Evolutionary conservation across 179 eudicot species (phyloP).

Genomic region (Sideroxylon spinosum): DNA sequence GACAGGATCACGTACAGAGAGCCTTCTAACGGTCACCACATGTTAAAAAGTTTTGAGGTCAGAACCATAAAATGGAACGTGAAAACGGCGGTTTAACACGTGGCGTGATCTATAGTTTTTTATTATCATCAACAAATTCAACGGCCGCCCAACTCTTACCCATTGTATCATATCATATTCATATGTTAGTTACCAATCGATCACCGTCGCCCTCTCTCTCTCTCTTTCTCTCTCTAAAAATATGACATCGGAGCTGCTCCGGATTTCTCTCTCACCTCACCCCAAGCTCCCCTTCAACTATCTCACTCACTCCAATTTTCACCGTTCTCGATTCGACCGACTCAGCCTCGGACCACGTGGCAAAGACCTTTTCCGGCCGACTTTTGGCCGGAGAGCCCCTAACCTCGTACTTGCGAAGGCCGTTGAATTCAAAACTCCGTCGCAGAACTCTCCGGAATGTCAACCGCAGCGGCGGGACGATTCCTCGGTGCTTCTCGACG

Average conservation of each 20-base stretch:
- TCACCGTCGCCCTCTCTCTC: not conserved
- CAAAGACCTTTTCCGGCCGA: not conserved
- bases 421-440: constrained; percentile 31
- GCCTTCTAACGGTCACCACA: no score
- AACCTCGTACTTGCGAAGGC: constrained; percentile 27
- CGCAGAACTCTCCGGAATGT: not conserved
- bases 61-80: no score
- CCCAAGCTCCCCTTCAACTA: constrained; percentile 17
- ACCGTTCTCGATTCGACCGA: constrained; percentile 16
- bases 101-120: no score
- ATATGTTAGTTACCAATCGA: not conserved
- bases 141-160: no score
- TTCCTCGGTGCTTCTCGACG: constrained; percentile 60
- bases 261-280: constrained; percentile 34
- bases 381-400: not conserved
- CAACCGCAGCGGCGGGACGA: constrained; percentile 11
- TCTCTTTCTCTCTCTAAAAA: constrained; percentile 14
- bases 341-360: constrained; percentile 23
- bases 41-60: no score
- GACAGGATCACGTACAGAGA: no score
- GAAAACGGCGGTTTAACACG: no score
- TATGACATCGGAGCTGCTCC: constrained; percentile 39
- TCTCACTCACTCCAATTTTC: constrained; percentile 9
- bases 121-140: no score
- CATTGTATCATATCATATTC: no score